These are phyloP conservation scores for Echium plantagineum DNA, from an alignment of 257 asterid genomes.

Conservation along the genomic window DNA sequence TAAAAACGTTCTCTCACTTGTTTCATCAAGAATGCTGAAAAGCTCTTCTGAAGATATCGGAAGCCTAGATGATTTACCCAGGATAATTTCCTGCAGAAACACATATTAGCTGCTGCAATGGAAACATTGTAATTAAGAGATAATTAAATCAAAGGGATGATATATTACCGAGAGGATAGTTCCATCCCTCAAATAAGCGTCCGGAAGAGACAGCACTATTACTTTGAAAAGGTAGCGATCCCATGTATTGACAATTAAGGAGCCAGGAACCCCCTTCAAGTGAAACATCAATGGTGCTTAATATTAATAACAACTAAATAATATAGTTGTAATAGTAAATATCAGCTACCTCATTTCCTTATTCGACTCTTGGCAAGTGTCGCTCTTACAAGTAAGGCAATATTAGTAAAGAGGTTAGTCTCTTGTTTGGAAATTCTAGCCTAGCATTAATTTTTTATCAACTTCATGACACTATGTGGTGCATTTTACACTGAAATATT, in stretches of 20 bases:
- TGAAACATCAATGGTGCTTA: not conserved
- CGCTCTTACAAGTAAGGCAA: not conserved
- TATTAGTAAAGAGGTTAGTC: not conserved
- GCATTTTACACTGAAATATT: not conserved
- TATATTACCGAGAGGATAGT: conserved; percentile 52
- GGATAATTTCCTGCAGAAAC: conserved; percentile 60
- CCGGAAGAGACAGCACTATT: conserved; percentile 59
- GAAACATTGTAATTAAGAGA: not conserved
- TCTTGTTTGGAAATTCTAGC: not conserved
- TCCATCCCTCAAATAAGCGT: conserved; percentile 60
- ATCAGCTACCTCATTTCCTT: not conserved
- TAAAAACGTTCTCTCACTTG: conserved; percentile 86
- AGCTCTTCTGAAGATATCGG: conserved; percentile 64
- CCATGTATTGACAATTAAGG: conserved; percentile 41
- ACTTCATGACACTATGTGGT: not conserved
- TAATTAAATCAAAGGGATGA: not conserved
- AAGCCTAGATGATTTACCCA: conserved; percentile 45
- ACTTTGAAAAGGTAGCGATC: conserved; percentile 44
- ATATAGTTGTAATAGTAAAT: not conserved
- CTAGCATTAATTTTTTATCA: not conserved
- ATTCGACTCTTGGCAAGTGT: not conserved
- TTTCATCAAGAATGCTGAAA: conserved; percentile 79
- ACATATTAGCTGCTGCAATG: not conserved
- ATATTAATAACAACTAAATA: not conserved
- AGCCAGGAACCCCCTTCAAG: conserved; percentile 59